A percentile compares a stretch with the other conserved stretches of the same genome.
Conservation (phyloP, 306 rosid species). For the Spatholobus suberectus region DNA sequence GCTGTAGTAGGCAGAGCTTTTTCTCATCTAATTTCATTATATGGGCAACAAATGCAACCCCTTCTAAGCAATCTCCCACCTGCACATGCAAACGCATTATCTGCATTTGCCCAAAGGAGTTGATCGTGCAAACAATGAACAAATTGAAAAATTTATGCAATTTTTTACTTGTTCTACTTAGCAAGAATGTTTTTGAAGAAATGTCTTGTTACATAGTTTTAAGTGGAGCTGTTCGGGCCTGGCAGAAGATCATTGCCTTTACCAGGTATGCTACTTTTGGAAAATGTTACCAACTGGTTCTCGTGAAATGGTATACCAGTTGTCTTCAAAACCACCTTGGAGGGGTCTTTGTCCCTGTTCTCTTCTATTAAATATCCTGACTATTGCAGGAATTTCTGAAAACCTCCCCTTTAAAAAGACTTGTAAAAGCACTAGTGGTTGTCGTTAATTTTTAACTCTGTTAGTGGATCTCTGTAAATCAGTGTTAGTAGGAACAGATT, state of each 20-base stretch:
- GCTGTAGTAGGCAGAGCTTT: constrained; percentile 84
- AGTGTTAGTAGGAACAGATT: neutral
- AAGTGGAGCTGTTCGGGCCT: constrained; percentile 38
- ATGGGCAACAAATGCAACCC: constrained; percentile 95
- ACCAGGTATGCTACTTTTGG: constrained; percentile 50
- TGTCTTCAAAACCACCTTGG: constrained; percentile 23
- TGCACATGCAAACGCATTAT: constrained; percentile 84
- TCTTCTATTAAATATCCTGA: constrained; percentile 12
- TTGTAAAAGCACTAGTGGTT: neutral
- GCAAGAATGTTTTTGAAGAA: constrained; percentile 40
- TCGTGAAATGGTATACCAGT: neutral
- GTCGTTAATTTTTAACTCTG: neutral
- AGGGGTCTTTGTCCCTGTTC: neutral
- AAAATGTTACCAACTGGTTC: constrained; percentile 18
- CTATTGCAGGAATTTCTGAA: neutral
- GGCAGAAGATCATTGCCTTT: constrained; percentile 36
- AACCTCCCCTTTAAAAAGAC: neutral
- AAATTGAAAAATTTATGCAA: constrained; percentile 24
- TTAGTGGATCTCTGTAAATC: neutral
- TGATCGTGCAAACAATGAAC: constrained; percentile 45
- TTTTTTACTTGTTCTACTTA: constrained; percentile 13
- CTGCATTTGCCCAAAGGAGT: constrained; percentile 78
- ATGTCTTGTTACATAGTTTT: constrained; percentile 34
- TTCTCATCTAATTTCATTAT: constrained; percentile 83
- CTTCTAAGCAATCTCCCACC: constrained; percentile 85